Evolutionary conservation across 1,284 basidiomycete species (phyloP).

Genomic region (Rhodotorula glutinis): DNA sequence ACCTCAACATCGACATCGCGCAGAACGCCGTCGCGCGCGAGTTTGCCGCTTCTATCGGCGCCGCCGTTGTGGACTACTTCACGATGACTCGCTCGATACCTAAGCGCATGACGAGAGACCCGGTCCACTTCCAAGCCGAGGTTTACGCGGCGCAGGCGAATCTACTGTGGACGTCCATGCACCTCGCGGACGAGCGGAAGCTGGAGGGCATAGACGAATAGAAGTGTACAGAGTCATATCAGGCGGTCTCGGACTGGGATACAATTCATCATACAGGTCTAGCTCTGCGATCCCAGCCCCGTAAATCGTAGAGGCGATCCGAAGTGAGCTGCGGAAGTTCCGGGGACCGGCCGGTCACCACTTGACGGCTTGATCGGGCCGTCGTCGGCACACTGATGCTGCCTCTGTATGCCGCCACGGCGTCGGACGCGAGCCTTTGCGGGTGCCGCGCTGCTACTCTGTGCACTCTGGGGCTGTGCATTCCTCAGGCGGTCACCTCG

Average conservation of each 20-base stretch:
- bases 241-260: no score
- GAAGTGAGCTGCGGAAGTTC: no score
- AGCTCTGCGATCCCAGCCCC: no score
- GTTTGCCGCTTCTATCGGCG: not conserved
- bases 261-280: no score
- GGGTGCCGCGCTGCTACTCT: not conserved
- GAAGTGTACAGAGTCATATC: not conserved
- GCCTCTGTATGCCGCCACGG: not conserved
- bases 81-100: not conserved
- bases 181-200: not conserved
- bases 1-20: not conserved
- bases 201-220: not conserved
- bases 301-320: no score
- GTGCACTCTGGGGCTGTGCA: not conserved
- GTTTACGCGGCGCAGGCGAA: not conserved
- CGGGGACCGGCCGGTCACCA: no score
- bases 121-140: not conserved
- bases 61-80: not conserved
- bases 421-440: not conserved
- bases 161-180: not conserved
- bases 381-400: not conserved
- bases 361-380: no score
- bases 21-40: constrained; percentile 1
- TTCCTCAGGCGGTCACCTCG: no score
- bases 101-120: not conserved